Conservation (phyloP, 768 basidiomycete species). For the Thelephora ganbajun region DNA sequence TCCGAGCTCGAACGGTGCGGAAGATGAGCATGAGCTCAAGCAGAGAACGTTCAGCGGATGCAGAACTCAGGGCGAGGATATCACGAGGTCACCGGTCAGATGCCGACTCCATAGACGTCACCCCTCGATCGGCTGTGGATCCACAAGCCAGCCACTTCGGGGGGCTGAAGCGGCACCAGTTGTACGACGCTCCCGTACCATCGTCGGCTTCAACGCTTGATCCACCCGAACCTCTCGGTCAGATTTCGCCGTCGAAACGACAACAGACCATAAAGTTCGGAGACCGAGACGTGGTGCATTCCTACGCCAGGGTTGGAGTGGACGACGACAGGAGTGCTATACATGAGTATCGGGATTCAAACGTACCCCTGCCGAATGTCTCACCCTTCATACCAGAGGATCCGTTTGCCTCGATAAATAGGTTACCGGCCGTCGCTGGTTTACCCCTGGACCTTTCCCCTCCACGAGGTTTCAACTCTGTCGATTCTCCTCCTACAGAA, state of each 20-base stretch:
- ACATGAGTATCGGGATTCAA: slow-evolving; percentile 9
- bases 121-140: slow-evolving; percentile 11
- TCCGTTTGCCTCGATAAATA: background rate
- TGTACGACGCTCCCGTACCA: slow-evolving; percentile 83
- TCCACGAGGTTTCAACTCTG: slow-evolving; percentile 7
- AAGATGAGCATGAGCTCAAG: slow-evolving; percentile 11
- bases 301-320: slow-evolving; percentile 33
- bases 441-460: slow-evolving; percentile 6
- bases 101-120: slow-evolving; percentile 12
- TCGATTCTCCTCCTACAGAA: slow-evolving; percentile 2
- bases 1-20: slow-evolving; percentile 38
- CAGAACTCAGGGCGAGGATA: background rate
- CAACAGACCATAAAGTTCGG: slow-evolving; percentile 66
- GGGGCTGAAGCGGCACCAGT: slow-evolving; percentile 63
- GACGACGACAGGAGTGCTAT: slow-evolving; percentile 14
- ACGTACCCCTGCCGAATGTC: background rate
- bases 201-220: slow-evolving; percentile 19
- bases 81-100: slow-evolving; percentile 8
- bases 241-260: slow-evolving; percentile 10
- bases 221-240: slow-evolving; percentile 15
- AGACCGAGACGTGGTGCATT: slow-evolving; percentile 58
- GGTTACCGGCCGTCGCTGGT: slow-evolving; percentile 8
- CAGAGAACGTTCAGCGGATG: background rate
- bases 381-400: background rate
- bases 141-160: slow-evolving; percentile 15